Evolutionary conservation across 2,329 filamentous ascomycete species (phyloP).

Genomic region (Xylaria sp.): DNA sequence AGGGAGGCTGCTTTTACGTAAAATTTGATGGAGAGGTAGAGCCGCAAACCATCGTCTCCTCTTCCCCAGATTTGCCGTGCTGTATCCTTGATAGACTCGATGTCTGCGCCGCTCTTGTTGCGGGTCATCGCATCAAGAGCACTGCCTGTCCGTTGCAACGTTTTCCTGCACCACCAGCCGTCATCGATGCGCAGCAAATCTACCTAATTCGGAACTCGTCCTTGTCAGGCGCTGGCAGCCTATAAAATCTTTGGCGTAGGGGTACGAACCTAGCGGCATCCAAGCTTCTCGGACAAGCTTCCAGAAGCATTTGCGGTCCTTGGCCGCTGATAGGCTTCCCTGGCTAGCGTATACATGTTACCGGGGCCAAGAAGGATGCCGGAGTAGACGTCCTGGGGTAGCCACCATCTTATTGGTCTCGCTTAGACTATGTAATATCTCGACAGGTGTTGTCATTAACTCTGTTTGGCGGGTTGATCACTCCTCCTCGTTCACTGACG

Average conservation of each 20-base stretch:
- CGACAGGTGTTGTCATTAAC: conserved; percentile 1
- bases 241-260: background rate
- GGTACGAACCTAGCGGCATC: background rate
- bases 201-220: background rate
- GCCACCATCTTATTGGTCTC: conserved; percentile 28
- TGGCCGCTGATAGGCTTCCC: conserved; percentile 13
- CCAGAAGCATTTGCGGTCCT: conserved; percentile 22
- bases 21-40: conserved; percentile 26
- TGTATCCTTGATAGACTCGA: conserved; percentile 1
- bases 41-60: conserved; percentile 28
- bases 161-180: background rate
- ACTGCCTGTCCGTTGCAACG: background rate
- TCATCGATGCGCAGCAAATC: background rate
- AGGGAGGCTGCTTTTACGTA: conserved; percentile 27
- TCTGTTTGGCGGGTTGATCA: conserved; percentile 14
- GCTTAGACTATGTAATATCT: conserved; percentile 28
- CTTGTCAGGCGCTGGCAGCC: background rate
- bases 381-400: conserved; percentile 1
- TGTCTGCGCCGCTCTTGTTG: background rate
- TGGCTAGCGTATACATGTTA: conserved; percentile 14
- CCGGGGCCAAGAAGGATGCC: conserved; percentile 17
- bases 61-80: conserved; percentile 25
- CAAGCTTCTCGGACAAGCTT: conserved; percentile 22
- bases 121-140: background rate
- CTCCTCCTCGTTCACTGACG: background rate